These are phyloP conservation scores for Lathyrus tuberosus DNA, from an alignment of 306 rosid species.

Conservation along the genomic window DNA sequence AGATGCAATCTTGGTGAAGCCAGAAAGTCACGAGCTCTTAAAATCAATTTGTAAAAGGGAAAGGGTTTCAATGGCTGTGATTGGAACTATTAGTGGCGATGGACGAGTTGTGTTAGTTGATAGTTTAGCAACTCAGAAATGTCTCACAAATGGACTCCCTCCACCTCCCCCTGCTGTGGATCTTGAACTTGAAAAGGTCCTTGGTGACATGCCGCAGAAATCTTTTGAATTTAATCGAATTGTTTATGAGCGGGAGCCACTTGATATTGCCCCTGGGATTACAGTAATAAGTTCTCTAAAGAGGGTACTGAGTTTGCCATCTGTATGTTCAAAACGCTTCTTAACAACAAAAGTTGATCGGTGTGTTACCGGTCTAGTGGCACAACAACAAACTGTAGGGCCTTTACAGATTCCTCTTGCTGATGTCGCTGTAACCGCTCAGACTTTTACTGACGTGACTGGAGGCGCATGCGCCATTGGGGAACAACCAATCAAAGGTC, in stretches of 20 bases:
- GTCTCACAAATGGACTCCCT: slow-evolving; percentile 59
- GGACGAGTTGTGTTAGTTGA: slow-evolving; percentile 79
- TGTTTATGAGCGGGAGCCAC: slow-evolving; percentile 62
- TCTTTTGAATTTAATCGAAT: slow-evolving; percentile 63
- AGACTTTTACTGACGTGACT: slow-evolving; percentile 65
- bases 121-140: slow-evolving; percentile 57
- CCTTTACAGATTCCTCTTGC: slow-evolving; percentile 84
- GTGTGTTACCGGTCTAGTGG: slow-evolving; percentile 88
- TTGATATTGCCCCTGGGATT: slow-evolving; percentile 74
- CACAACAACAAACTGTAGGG: slow-evolving; percentile 93
- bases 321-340: slow-evolving; percentile 82
- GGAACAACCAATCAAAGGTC: slow-evolving; percentile 88
- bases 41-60: slow-evolving; percentile 79
- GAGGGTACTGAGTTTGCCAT: slow-evolving; percentile 82
- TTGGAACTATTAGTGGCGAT: slow-evolving; percentile 75
- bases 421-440: slow-evolving; percentile 91
- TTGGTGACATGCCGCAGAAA: slow-evolving; percentile 93
- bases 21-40: slow-evolving; percentile 65
- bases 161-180: slow-evolving; percentile 77
- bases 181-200: slow-evolving; percentile 89
- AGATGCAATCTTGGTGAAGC: slow-evolving; percentile 87
- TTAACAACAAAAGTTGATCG: slow-evolving; percentile 80
- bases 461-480: slow-evolving; percentile 97
- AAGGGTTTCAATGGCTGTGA: slow-evolving; percentile 90
- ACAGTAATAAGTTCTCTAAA: slow-evolving; percentile 67